These are phyloP conservation scores for Hanseniaspora meyeri DNA, from an alignment of 805 yeast species.

Conservation along the genomic window DNA sequence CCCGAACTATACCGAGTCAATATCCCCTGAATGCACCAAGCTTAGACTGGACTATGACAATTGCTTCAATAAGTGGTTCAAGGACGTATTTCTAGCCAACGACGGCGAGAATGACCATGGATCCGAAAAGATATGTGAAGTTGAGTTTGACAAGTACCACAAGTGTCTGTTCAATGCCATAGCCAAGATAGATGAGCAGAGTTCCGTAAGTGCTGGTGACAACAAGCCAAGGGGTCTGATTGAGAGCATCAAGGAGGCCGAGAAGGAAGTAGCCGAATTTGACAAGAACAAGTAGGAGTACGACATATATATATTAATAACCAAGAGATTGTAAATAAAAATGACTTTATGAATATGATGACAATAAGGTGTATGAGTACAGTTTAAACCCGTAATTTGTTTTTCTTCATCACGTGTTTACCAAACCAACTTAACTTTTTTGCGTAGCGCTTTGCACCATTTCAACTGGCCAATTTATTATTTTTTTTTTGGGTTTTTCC, in stretches of 20 bases:
- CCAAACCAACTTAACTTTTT: too few relatives aligned
- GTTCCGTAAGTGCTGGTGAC: neutral
- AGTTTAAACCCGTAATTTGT: too few relatives aligned
- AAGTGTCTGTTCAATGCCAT: slow-evolving; percentile 7
- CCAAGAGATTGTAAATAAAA: neutral
- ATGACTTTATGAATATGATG: neutral
- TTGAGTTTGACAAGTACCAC: slow-evolving; percentile 10
- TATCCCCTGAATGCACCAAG: slow-evolving; percentile 66
- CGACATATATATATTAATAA: neutral
- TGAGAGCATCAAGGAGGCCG: slow-evolving; percentile 11
- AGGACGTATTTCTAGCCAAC: slow-evolving; percentile 45
- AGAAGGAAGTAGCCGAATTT: slow-evolving; percentile 9
- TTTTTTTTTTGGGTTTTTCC: too few relatives aligned
- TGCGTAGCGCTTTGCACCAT: too few relatives aligned
- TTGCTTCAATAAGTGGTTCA: slow-evolving; percentile 82
- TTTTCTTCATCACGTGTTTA: too few relatives aligned
- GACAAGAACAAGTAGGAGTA: neutral
- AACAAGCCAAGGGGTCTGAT: neutral
- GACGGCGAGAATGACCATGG: neutral
- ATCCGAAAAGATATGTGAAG: slow-evolving; percentile 7
- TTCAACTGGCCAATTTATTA: too few relatives aligned
- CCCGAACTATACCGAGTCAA: slow-evolving; percentile 6
- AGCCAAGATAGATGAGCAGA: neutral
- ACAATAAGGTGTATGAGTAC: too few relatives aligned
- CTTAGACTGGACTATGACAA: slow-evolving; percentile 69